These are phyloP conservation scores for Colletotrichum tropicale DNA, from an alignment of 2,329 filamentous ascomycete genomes.

Conservation along the genomic window DNA sequence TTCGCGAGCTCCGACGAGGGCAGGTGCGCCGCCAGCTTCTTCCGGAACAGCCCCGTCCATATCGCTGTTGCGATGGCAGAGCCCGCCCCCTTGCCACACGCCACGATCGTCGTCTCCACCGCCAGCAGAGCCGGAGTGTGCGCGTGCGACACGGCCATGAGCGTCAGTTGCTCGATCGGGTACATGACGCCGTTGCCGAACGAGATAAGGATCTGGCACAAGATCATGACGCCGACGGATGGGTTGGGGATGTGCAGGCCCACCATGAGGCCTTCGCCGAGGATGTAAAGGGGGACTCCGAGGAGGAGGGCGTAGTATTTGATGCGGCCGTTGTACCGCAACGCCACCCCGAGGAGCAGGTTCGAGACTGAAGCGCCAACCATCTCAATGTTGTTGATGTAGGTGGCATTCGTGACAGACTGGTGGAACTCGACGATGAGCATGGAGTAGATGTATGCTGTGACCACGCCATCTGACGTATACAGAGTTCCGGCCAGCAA, in stretches of 20 bases:
- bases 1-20: constrained; percentile 23
- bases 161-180: background rate
- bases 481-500: constrained; percentile 26
- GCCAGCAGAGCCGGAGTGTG: constrained; percentile 30
- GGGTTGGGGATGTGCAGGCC: background rate
- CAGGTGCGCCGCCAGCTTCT: background rate
- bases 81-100: constrained; percentile 34
- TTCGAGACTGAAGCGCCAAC: constrained; percentile 31
- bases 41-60: constrained; percentile 39
- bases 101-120: constrained; percentile 26
- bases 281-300: background rate
- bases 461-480: constrained; percentile 25
- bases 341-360: background rate
- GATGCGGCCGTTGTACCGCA: background rate
- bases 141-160: constrained; percentile 13
- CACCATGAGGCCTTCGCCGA: background rate
- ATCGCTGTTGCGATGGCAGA: constrained; percentile 32
- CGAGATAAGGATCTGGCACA: background rate
- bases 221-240: background rate
- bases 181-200: background rate
- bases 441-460: constrained; percentile 30
- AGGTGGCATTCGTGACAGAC: constrained; percentile 29
- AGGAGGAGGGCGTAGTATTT: background rate
- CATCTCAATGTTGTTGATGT: constrained; percentile 35
- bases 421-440: constrained; percentile 46